Base-by-base conservation (phyloP, 805 yeast species). In the Isabelozyma rhagii region DNA sequence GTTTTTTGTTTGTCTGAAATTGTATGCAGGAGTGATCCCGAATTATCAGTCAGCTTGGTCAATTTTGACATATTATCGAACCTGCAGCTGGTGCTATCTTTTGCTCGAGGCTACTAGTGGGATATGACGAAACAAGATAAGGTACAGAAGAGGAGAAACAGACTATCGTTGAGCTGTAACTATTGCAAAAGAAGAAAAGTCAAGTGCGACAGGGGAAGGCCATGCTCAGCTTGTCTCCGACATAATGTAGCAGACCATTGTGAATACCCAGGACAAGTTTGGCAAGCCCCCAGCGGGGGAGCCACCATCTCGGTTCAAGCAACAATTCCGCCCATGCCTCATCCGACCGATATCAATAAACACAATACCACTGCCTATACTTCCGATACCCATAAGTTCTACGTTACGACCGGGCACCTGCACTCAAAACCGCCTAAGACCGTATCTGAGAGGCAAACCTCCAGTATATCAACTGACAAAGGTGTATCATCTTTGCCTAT, bases 181-280 rank as follows among this genome's bases (percentile, higher is more conserved):
- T 63, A 61, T 39, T 71, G 77, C 58, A 66, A 68, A 48, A 58
- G 55, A 46, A 51, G 75, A 31, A 71, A 71, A 51, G 71, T 71
- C 41, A 69, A 66, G 47, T 71, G 77, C 55, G 74, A 71, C 53
- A 57, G 72, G 31, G 62, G 62, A 11, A 51, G 54, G 39, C 77
- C 77, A 1, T 71, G 77, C 49, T 53, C 61, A 18, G 56, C 69
- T 7, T 71, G 77, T 50, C 47, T 60, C 6, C 59, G 55, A 39
- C 62, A 64, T 46, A 63, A 62, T 38, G 58, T 57, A 14, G 57
- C 57, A 10, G 52, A 48, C 6, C 48, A 49, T 1, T 68, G 74
- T 52, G 60, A 53, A 5, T 68, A 64, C 51, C 57, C 60, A 7
- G 67, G 58, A 9, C 54, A 55, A 38, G 52, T 46, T 7, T 45